Percentiles rank a stretch among this genome's conserved stretches.
Evolutionary conservation across 495 filamentous ascomycete genomes (phyloP).

Genomic region (Aspergillus sclerotiicarbonarius): DNA sequence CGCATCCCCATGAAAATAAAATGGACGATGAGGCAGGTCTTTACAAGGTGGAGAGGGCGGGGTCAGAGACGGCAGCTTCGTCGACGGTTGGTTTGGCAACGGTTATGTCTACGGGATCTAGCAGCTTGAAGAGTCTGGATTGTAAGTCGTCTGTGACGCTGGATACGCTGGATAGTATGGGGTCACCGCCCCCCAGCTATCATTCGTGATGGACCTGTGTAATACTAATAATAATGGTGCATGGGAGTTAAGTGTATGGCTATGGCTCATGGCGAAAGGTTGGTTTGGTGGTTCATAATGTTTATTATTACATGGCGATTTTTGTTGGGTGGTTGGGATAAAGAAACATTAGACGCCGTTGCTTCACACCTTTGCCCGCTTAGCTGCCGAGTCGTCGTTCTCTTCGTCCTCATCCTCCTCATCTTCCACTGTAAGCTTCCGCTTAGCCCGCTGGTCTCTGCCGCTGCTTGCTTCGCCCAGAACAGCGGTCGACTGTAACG

Average conservation of each 20-base stretch:
- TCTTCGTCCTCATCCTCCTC: conserved; percentile 50
- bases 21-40: conserved; percentile 1
- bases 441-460: conserved; percentile 38
- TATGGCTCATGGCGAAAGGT: not conserved
- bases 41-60: not conserved
- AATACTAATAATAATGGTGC: not conserved
- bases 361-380: conserved; percentile 38
- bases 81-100: conserved; percentile 22
- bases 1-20: not conserved
- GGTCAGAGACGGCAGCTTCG: conserved; percentile 12
- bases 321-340: not conserved
- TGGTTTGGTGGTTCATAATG: conserved; percentile 2
- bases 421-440: conserved; percentile 46
- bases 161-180: conserved; percentile 21
- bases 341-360: not conserved
- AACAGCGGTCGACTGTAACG: conserved; percentile 18
- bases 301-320: conserved; percentile 3
- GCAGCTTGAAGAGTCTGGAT: conserved; percentile 23
- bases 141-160: conserved; percentile 21
- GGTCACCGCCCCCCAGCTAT: conserved; percentile 24
- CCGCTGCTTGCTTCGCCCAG: conserved; percentile 22
- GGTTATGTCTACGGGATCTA: conserved; percentile 18
- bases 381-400: conserved; percentile 32
- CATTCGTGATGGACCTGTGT: conserved; percentile 7
- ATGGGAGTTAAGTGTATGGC: not conserved